phyloP scores from a whole-genome alignment of 768 basidiomycete genomes.

The Auricularia sp. region DNA sequence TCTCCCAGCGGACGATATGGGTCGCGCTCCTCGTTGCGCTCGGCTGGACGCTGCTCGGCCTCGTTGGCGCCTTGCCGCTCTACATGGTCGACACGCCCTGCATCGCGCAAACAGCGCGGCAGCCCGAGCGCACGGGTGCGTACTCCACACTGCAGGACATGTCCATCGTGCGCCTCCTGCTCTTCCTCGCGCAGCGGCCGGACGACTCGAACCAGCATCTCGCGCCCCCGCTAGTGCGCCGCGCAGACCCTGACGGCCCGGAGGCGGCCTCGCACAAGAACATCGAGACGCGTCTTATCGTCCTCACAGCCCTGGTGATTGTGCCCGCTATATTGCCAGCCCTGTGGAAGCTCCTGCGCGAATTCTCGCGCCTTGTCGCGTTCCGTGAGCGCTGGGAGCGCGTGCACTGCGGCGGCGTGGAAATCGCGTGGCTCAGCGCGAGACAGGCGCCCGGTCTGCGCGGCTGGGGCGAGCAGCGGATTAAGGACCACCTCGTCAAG shows the following conservation, averaged over 20 bases:
- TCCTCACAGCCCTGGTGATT: constrained; percentile 53
- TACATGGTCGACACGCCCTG: constrained; percentile 65
- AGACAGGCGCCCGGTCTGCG: constrained; percentile 54
- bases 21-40: constrained; percentile 51
- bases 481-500: constrained; percentile 62
- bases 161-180: constrained; percentile 63
- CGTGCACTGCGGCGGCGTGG: constrained; percentile 54
- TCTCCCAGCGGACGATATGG: constrained; percentile 64
- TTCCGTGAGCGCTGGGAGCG: constrained; percentile 53
- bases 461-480: constrained; percentile 61
- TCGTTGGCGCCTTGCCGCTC: constrained; percentile 63
- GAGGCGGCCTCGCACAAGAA: constrained; percentile 37
- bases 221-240: constrained; percentile 14
- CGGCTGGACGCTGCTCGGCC: constrained; percentile 58
- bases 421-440: constrained; percentile 68
- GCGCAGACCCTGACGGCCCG: constrained; percentile 15
- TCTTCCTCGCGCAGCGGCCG: constrained; percentile 30
- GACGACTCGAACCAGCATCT: constrained; percentile 26
- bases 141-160: constrained; percentile 67
- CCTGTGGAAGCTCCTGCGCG: constrained; percentile 50
- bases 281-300: constrained; percentile 44
- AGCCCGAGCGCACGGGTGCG: constrained; percentile 41
- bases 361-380: constrained; percentile 47
- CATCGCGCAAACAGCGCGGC: constrained; percentile 39
- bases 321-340: constrained; percentile 57